Evolutionary conservation across 2,329 filamentous ascomycete genomes (phyloP).

Genomic region (Xylaria sp.): DNA sequence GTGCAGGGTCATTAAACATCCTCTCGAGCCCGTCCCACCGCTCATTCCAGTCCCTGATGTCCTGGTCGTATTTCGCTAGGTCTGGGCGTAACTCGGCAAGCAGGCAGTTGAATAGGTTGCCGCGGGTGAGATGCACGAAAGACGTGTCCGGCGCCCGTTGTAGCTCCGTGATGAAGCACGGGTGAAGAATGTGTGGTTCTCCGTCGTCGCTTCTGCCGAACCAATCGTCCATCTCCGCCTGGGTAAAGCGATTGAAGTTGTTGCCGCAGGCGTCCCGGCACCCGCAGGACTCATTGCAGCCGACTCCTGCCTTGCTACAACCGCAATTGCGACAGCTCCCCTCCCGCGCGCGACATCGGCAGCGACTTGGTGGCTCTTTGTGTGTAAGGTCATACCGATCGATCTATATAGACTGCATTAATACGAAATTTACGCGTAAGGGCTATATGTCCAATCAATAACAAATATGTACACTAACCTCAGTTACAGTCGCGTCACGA

Average conservation of each 20-base stretch:
- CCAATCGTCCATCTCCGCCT: background rate
- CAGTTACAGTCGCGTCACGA: background rate
- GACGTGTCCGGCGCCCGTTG: background rate
- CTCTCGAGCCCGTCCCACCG: constrained; percentile 6
- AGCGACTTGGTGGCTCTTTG: background rate
- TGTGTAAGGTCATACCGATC: background rate
- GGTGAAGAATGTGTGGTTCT: constrained; percentile 9
- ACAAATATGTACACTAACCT: background rate
- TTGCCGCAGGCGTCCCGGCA: constrained; percentile 12
- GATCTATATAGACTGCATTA: background rate
- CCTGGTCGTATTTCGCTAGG: background rate
- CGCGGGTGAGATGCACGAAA: constrained; percentile 8
- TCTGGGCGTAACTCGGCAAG: background rate
- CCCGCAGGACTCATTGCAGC: constrained; percentile 19
- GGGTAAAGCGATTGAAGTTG: constrained; percentile 12
- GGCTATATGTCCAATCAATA: background rate
- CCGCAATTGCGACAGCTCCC: constrained; percentile 13
- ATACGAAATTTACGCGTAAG: background rate
- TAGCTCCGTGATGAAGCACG: constrained; percentile 12
- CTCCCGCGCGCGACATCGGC: background rate
- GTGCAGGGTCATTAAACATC: background rate
- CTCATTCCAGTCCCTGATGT: background rate
- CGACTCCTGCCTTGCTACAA: constrained; percentile 7
- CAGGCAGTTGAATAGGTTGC: background rate
- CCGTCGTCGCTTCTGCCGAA: constrained; percentile 10